phyloP scores from a whole-genome alignment of 352 stramenopile genomes.

The Elongisporangium prolatum region DNA sequence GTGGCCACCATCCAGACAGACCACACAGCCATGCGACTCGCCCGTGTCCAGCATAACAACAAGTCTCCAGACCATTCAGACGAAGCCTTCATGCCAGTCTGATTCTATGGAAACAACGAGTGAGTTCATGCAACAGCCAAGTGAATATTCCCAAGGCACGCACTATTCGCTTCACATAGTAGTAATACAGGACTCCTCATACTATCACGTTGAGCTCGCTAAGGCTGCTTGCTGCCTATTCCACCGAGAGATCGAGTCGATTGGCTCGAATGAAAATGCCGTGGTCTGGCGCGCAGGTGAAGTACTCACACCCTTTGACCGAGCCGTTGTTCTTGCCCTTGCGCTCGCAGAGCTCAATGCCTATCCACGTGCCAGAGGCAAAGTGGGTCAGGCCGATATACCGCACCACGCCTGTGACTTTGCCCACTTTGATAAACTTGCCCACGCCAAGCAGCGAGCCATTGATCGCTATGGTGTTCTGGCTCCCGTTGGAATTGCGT shows the following conservation, averaged over 20 bases:
- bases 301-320: slow-evolving; percentile 59
- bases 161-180: neutral
- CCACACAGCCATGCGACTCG: slow-evolving; percentile 36
- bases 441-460: slow-evolving; percentile 35
- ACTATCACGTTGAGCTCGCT: neutral
- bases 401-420: slow-evolving; percentile 54
- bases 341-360: slow-evolving; percentile 56
- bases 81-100: neutral
- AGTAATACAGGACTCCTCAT: neutral
- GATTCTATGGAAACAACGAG: neutral
- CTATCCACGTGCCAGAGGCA: slow-evolving; percentile 59
- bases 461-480: slow-evolving; percentile 34
- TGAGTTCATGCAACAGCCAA: neutral
- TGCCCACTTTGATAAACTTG: slow-evolving; percentile 52
- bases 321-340: slow-evolving; percentile 66
- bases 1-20: slow-evolving; percentile 41
- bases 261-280: slow-evolving; percentile 71
- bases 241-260: slow-evolving; percentile 35
- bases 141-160: too few species aligned
- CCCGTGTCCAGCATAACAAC: slow-evolving; percentile 25
- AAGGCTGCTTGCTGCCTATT: slow-evolving; percentile 2
- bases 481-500: slow-evolving; percentile 34
- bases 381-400: slow-evolving; percentile 68
- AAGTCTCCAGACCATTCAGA: neutral
- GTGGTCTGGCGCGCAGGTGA: slow-evolving; percentile 44